Evolutionary conservation across 768 basidiomycete species (phyloP).

Genomic region (Kwoniella dendrophila): DNA sequence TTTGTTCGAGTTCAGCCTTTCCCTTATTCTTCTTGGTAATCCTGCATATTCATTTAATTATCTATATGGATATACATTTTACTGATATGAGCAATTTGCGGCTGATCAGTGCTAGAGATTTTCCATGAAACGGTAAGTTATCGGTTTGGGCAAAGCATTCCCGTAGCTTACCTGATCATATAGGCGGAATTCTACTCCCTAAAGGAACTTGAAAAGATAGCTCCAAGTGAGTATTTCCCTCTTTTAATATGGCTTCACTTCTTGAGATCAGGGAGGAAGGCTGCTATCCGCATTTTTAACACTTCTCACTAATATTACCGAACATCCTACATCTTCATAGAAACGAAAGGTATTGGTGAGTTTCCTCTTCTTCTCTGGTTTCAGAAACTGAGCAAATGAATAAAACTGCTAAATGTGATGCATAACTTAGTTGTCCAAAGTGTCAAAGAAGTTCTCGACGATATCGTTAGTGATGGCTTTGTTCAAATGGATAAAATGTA

Average conservation of each 20-base stretch:
- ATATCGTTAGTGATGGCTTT: conserved; percentile 80
- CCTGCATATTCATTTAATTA: not conserved
- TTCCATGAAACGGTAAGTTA: conserved; percentile 82
- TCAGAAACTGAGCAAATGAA: not conserved
- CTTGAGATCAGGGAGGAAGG: not conserved
- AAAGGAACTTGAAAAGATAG: conserved; percentile 83
- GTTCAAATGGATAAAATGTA: conserved; percentile 84
- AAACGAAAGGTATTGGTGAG: conserved; percentile 86
- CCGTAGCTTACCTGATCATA: not conserved
- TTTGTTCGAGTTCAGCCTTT: not conserved
- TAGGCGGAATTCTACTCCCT: conserved; percentile 86
- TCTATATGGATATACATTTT: not conserved
- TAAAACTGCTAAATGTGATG: not conserved
- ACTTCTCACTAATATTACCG: no score
- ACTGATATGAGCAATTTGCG: not conserved
- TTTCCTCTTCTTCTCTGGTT: not conserved
- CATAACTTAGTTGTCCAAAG: conserved; percentile 88
- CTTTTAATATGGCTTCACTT: not conserved
- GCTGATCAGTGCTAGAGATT: conserved; percentile 70
- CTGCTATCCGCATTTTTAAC: not conserved
- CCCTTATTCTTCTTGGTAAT: not conserved
- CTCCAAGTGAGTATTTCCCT: conserved; percentile 44
- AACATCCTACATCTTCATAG: conserved; percentile 57
- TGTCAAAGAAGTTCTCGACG: conserved; percentile 87
- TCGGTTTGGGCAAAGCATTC: not conserved